Conservation (phyloP, 176 grass and related monocot genomes). For the Avena sativa region DNA sequence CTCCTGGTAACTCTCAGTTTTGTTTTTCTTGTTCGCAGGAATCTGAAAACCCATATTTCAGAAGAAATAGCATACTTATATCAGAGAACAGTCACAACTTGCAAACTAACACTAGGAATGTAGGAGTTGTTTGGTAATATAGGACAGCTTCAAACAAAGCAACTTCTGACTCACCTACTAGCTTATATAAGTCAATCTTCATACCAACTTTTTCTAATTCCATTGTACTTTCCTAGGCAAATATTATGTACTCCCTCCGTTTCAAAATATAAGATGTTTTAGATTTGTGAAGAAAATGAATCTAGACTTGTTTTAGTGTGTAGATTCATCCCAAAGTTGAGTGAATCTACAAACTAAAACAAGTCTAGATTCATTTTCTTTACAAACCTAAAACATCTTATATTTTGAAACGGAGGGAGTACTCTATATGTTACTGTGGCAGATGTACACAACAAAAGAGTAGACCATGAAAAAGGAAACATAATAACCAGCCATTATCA, state of each 20-base stretch:
- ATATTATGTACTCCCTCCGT: neutral
- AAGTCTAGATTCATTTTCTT: too few relatives aligned
- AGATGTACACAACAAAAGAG: slow-evolving; percentile 6
- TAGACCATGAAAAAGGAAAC: neutral
- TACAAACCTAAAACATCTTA: too few relatives aligned
- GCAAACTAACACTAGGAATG: neutral
- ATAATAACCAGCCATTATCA: neutral
- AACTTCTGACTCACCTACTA: neutral
- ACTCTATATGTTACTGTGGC: neutral
- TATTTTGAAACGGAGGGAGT: too few relatives aligned
- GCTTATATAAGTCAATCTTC: slow-evolving; percentile 8
- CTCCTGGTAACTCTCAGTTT: slow-evolving; percentile 85
- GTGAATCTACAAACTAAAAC: too few relatives aligned
- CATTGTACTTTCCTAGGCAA: neutral
- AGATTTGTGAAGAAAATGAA: too few relatives aligned
- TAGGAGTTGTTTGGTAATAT: neutral
- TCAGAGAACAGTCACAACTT: neutral
- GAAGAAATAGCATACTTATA: slow-evolving; percentile 33
- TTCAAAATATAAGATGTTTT: too few relatives aligned
- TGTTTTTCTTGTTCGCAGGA: slow-evolving; percentile 86
- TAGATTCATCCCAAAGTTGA: too few relatives aligned
- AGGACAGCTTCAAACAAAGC: neutral
- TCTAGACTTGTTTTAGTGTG: too few relatives aligned
- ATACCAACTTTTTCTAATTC: neutral
- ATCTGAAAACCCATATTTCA: slow-evolving; percentile 55